Base-by-base conservation (phyloP, 352 stramenopile species). In the Blastocystis sp. region DNA sequence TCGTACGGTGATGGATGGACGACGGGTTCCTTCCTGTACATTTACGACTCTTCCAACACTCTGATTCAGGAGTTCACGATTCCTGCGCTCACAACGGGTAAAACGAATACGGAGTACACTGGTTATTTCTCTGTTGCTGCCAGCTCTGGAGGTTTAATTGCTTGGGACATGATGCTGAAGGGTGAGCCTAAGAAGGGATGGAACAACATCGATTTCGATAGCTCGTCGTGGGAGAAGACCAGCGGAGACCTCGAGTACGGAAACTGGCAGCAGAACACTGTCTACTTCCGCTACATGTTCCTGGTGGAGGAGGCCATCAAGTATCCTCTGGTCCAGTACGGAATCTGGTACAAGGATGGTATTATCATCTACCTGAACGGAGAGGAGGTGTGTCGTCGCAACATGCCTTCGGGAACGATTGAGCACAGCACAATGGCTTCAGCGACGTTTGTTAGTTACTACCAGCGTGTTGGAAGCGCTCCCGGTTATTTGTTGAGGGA, bases 321-420 rank as follows among this genome's bases (percentile, higher is more conserved):
- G 29, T 81, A 81, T 38, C 69, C 69, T 54, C 49, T 81, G 24
- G 49, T 81, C 1, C 49, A 81, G 49, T 81, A 59, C 49, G 32
- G 49, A 67, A 27, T 81, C 27, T 81, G 54, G 49, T 67, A 67
- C 29, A 67, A 81, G 49, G 72, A 84, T 44, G 72, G 72, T 32
- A 49, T 84, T 11, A 53, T 84, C n/a, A 42, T 69, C 38, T 79
- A 79, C 40, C 16, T 61, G 24, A 79, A 79, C 40, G 69, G 69
- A 8, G 3, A 79, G 24, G 72, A 84, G 38, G 72, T 84, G 53
- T 44, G 29, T 24, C 57, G 57, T 69, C 53, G 57, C 42, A 84
- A 84, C 36, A 51, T 84, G 57, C 14, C 44, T 16, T 40, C 53
- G 9, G 64, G 21, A 1, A 36, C 18, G 11, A 21, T 71, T 0